Base-by-base conservation (phyloP, 495 filamentous ascomycete species). In the Darksidea phi region DNA sequence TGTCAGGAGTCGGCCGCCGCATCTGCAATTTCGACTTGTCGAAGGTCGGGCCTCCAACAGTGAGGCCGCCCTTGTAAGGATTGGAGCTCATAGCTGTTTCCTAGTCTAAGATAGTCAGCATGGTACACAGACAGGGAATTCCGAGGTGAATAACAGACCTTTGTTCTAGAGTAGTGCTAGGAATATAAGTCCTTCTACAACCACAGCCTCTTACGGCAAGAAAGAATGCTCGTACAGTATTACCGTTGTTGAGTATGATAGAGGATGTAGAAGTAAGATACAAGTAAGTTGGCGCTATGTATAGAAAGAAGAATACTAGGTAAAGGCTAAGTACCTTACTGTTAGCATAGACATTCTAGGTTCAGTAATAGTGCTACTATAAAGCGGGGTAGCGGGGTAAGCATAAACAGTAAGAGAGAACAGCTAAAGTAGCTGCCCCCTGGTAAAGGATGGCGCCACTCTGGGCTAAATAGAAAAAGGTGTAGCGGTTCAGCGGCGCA, bases 1-100 rank as follows among this genome's bases (percentile, higher is more conserved):
- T 70, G 51, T 70, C 68, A 2, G 68, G 66, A 15, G 68, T 70
- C n/a, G 61, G 56, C 20, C 61, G 61, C 0, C 65, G 65, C 42
- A 60, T 42, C 49, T 60, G 55, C 6, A 53, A 6, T 36, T 65
- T 68, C 41, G 41, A 28, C 52, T 64, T 61, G 6, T 61, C 60
- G 3, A 57, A 42, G 8, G 57, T 26, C 5, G 20, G 34, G 15
- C 42, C 36, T 17, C 23, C 17, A 20, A 25, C 55, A 6, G 65
- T 49, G 34, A 59, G 34, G 18, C 46, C 45, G 41, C 57, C 53
- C 43, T 62, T 65, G 43, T 54, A 59, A 7, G 61, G 7, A 11
- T 43, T 48, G 10, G 24, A 34, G 20, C 20, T 52, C 32, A 51
- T 48, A 17, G n/a, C 37, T 17, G 11, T 24, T 38, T 24, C 15